These are phyloP conservation scores for Pseudodiploospora longispora DNA, from an alignment of 2,329 filamentous ascomycete genomes.

Conservation along the genomic window DNA sequence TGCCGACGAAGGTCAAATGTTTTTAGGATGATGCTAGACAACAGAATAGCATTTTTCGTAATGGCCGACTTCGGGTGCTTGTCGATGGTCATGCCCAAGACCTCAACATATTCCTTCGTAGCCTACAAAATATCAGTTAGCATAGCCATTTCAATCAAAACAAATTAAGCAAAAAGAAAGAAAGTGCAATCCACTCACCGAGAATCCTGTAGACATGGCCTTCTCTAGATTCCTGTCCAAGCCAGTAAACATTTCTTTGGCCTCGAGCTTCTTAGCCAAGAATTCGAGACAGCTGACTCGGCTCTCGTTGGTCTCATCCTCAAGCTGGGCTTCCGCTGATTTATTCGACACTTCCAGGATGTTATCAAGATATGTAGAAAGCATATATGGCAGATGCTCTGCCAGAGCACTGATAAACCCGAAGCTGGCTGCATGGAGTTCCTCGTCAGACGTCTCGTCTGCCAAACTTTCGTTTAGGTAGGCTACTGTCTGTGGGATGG, in stretches of 20 bases:
- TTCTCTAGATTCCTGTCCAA: conserved; percentile 64
- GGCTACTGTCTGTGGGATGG: conserved; percentile 62
- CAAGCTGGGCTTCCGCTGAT: conserved; percentile 57
- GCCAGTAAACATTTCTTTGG: conserved; percentile 66
- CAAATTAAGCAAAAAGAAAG: too few relatives aligned
- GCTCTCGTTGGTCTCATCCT: conserved; percentile 54
- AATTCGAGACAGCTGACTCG: conserved; percentile 63
- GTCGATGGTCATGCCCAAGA: conserved; percentile 65
- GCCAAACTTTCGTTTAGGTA: conserved; percentile 60
- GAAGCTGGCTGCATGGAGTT: conserved; percentile 75
- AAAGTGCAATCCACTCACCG: conserved; percentile 37
- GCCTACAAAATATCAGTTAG: conserved; percentile 38
- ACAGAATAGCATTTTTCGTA: conserved; percentile 60
- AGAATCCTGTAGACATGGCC: conserved; percentile 53
- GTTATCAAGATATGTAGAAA: conserved; percentile 67
- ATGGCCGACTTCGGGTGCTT: conserved; percentile 70
- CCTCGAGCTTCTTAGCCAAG: conserved; percentile 67
- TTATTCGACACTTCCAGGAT: conserved; percentile 64
- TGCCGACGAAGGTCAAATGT: conserved; percentile 59
- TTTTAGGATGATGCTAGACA: conserved; percentile 58
- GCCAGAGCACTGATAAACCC: conserved; percentile 71
- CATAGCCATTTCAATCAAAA: neutral
- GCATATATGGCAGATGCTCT: conserved; percentile 81
- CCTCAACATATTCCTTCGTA: conserved; percentile 57
- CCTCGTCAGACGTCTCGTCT: conserved; percentile 44